Evolutionary conservation across 306 rosid species (phyloP), one percentile per base, ranked within the genome.

Genomic region (Vigna mungo): DNA sequence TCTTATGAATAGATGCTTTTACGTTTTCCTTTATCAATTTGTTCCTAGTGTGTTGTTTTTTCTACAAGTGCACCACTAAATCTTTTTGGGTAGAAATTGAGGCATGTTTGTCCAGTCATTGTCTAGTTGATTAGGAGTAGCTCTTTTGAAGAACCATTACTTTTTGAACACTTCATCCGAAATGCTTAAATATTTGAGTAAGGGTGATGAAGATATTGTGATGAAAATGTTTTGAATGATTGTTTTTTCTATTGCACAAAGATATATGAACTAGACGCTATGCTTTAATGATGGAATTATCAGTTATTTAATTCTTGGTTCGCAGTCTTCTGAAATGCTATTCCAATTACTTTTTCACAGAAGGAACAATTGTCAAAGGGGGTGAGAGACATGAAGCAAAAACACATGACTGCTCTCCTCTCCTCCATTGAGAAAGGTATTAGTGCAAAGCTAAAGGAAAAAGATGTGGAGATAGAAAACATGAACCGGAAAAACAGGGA

Each of bases 341-440:
- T 71, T 51, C 23, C 59, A 23, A 17, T 76, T 84, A 4, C 62
- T 55, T 56, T 25, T 73, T 4, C 58, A 49, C 90, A 92, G 98
- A 93, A 88, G 85, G 95, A 94, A 77, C 89, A 90, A n/a, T 46
- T 94, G 80, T 87, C 92, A 54, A 88, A 89, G 82, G 96, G 97
- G 30, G 85, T 89, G 37, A 80, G 89, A 84, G 97, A 94, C 78
- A 84, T 94, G 86, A 90, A 89, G 80, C 92, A 90, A 67, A 88
- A 92, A 80, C 97, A 92, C 78, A 55, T 72, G 81, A 64, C 89
- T 46, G 85, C 95, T 62, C 85, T 94, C 75, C 85, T 94, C 58
- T 17, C 86, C 44, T 86, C 93, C 30, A 64, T 94, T 27, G 96
- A 90, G 82, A 90, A 87, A 86, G 98, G 96, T 2, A 81, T 94